Evolutionary conservation across 352 stramenopile genomes (phyloP).

Genomic region (Peronospora belbahrii): DNA sequence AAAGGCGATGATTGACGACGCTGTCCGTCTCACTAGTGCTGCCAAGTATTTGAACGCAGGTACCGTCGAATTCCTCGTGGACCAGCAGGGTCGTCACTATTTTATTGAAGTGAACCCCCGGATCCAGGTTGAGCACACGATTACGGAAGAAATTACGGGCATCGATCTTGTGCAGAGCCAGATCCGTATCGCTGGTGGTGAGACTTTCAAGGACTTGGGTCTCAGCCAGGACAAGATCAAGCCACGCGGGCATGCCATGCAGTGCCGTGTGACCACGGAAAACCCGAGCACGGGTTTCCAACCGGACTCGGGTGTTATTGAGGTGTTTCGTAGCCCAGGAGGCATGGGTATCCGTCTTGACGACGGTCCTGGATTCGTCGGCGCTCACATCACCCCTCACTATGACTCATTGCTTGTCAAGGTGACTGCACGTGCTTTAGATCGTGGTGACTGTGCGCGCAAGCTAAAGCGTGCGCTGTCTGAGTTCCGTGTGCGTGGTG

Average conservation of each 20-base stretch:
- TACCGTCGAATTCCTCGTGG: conserved; percentile 98
- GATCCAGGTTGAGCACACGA: conserved; percentile 93
- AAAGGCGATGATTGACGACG: conserved; percentile 90
- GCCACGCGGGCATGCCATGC: conserved; percentile 91
- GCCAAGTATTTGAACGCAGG: conserved; percentile 94
- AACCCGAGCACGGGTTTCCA: conserved; percentile 92
- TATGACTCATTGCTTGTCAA: conserved; percentile 98
- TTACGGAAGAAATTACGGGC: conserved; percentile 90
- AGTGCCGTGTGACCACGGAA: conserved; percentile 96
- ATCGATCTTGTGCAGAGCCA: conserved; percentile 96
- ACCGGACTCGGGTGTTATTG: conserved; percentile 94
- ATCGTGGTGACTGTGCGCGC: conserved; percentile 85
- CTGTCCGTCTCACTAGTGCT: conserved; percentile 83
- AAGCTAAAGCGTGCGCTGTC: conserved; percentile 92
- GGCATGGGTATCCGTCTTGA: conserved; percentile 96
- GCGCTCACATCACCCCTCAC: conserved; percentile 94
- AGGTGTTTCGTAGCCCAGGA: conserved; percentile 91
- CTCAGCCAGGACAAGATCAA: conserved; percentile 92
- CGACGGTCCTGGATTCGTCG: conserved; percentile 92
- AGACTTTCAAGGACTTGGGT: conserved; percentile 89
- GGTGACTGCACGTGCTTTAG: conserved; percentile 89
- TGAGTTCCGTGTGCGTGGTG: conserved; percentile 95
- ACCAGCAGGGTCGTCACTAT: conserved; percentile 88
- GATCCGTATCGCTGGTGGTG: conserved; percentile 91
- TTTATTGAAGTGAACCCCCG: conserved; percentile 99